Evolutionary conservation across 2,329 filamentous ascomycete genomes (phyloP).

Genomic region (Cladosporium halotolerans): DNA sequence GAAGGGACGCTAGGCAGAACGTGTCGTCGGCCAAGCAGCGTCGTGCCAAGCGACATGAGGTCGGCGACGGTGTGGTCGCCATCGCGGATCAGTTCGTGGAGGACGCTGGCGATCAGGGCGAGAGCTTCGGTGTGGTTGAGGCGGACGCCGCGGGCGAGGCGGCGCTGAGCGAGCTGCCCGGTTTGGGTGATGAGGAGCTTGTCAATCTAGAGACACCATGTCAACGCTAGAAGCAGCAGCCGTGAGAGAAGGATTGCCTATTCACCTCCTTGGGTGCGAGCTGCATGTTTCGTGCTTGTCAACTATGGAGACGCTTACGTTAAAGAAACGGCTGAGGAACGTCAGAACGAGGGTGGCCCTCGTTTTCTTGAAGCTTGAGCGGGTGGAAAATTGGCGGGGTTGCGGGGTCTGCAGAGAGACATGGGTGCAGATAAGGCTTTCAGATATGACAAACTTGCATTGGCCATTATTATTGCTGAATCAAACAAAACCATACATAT

Average conservation of each 20-base stretch:
- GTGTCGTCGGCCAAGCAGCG: slow-evolving; percentile 88
- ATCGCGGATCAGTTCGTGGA: slow-evolving; percentile 97
- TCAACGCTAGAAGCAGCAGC: no score
- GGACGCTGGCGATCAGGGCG: slow-evolving; percentile 75
- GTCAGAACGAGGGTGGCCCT: not conserved
- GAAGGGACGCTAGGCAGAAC: slow-evolving; percentile 75
- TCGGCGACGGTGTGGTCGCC: slow-evolving; percentile 85
- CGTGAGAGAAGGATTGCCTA: not conserved
- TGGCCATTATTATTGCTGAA: not conserved
- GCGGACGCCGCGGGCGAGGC: slow-evolving; percentile 79
- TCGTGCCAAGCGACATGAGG: slow-evolving; percentile 85
- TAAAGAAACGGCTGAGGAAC: slow-evolving; percentile 3
- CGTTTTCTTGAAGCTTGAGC: not conserved
- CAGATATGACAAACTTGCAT: not conserved
- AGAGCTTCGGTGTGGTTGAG: slow-evolving; percentile 87
- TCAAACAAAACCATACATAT: not conserved
- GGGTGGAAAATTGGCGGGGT: not conserved
- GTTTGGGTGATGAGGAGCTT: slow-evolving; percentile 91
- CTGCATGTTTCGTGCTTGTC: slow-evolving; percentile 26
- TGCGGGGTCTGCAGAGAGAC: not conserved
- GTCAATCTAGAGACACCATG: slow-evolving; percentile 60
- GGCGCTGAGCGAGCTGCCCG: slow-evolving; percentile 77
- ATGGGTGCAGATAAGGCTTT: not conserved
- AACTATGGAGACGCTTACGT: slow-evolving; percentile 4
- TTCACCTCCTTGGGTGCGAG: slow-evolving; percentile 32